Evolutionary conservation across 352 stramenopile genomes (phyloP), one percentile per base, ranked within the genome.

Genomic region (Phytophthora foliorum): DNA sequence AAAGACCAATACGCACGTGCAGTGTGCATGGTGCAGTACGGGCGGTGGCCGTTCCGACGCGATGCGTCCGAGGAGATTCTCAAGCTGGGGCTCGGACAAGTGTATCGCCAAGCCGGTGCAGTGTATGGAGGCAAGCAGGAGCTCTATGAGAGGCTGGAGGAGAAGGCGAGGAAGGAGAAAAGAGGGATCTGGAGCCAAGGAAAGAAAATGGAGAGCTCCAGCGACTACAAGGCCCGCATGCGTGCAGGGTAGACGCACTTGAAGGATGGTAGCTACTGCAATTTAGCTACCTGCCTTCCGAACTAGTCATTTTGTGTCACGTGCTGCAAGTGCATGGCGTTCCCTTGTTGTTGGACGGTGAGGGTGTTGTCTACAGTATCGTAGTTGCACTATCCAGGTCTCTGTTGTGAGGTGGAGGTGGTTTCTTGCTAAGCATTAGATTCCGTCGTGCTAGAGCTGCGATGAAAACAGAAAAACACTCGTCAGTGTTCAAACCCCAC

Each of bases 1-100:
- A 91, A 91, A 57, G 90, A 97, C 64, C 90, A 97, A 64, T 95
- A 93, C 60, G 74, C 83, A n/a, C 85, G 87, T 27, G 84, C 89
- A 2, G 84, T 95, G 57, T 94, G 86, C 56, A 84, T 91, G 83
- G 89, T 95, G 36, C 75, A 93, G 64, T 93, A 95, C 44, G 86
- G 86, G 0, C 63, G 62, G 21, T 94, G 81, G 84, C 86, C 88
- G n/a, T 95, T 95, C 75, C 78, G 77, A 44, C 84, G 78, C 44
- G 91, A 97, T 59, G 81, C 75, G 25, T 95, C 86, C 17, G 88
- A 91, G 54, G 89, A 95, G 75, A 82, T 97, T 50, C 53, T 97
- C 36, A 93, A 92, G 63, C 74, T 72, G 19, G 89, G 89, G 0
- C 75, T 94, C 21, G 88, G 75, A 0, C 71, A 91, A 39, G 73